phyloP scores from a whole-genome alignment of 2,329 filamentous ascomycete genomes.

The Albifimbria verrucaria region DNA sequence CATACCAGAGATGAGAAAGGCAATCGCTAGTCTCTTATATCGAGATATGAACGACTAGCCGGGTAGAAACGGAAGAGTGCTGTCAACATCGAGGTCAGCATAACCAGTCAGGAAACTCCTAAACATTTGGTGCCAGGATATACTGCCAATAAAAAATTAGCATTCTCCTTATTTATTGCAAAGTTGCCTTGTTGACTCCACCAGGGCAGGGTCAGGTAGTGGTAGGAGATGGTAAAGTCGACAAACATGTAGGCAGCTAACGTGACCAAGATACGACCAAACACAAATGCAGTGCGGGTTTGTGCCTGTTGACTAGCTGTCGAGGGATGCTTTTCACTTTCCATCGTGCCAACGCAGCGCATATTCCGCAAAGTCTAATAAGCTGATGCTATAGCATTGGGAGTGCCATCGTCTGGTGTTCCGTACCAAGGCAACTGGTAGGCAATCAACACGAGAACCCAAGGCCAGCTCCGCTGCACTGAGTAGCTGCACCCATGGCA shows the following conservation, averaged over 20 bases:
- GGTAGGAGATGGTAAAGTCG: constrained; percentile 3
- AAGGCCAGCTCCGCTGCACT: constrained; percentile 3
- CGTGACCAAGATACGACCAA: background rate
- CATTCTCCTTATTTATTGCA: background rate
- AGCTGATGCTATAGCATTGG: background rate
- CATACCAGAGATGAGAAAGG: constrained; percentile 3
- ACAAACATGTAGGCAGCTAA: constrained; percentile 1
- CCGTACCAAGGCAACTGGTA: background rate
- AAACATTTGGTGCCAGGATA: constrained; percentile 5
- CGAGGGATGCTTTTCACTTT: background rate
- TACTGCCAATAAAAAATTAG: background rate
- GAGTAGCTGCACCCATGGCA: constrained; percentile 4
- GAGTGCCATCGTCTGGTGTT: background rate
- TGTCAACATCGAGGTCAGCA: constrained; percentile 3
- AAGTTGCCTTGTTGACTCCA: constrained; percentile 1
- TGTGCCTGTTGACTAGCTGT: background rate
- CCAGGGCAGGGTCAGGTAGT: constrained; percentile 1
- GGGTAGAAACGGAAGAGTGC: constrained; percentile 1
- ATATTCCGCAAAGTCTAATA: constrained; percentile 1
- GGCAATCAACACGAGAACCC: constrained; percentile 1
- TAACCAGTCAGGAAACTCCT: constrained; percentile 3
- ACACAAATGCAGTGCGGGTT: background rate
- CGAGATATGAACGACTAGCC: constrained; percentile 1
- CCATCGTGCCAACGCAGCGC: constrained; percentile 3
- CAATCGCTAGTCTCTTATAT: background rate